Conservation (phyloP, 306 rosid species). For the Gastrolobium villosum region DNA sequence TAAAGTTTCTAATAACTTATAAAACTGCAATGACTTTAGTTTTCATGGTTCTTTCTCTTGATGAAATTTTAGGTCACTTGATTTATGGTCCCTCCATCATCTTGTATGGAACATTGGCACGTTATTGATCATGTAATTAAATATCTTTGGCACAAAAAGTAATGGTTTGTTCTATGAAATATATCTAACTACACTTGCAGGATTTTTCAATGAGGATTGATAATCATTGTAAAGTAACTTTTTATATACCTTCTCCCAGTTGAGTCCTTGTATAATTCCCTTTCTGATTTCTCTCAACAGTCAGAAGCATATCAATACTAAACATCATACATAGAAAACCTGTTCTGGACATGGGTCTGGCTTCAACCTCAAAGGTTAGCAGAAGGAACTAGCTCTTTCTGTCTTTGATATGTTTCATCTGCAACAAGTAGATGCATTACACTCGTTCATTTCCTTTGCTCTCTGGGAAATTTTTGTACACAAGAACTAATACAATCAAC, state of each 20-base stretch:
- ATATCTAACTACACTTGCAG: slow-evolving; percentile 2
- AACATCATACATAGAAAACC: not conserved
- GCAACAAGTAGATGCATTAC: no score
- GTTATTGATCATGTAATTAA: not conserved
- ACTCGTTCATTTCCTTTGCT: no score
- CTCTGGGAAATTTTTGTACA: no score
- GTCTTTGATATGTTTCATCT: no score
- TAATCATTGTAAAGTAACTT: not conserved
- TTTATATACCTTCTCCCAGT: not conserved
- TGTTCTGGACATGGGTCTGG: not conserved
- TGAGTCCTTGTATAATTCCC: no score
- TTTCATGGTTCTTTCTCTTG: not conserved
- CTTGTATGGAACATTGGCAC: not conserved
- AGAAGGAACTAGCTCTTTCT: no score
- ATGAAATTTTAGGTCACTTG: slow-evolving; percentile 10
- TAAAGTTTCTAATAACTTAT: slow-evolving; percentile 16
- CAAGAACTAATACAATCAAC: no score
- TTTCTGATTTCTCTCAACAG: not conserved
- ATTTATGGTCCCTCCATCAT: not conserved
- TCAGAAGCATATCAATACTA: not conserved
- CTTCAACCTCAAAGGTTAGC: no score
- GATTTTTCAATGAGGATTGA: not conserved
- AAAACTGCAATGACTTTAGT: slow-evolving; percentile 1
- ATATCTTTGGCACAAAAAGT: not conserved
- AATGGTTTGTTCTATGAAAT: not conserved